Evolutionary conservation across 75 land plant species (phyloP).

Genomic region (Sequoiadendron giganteum): DNA sequence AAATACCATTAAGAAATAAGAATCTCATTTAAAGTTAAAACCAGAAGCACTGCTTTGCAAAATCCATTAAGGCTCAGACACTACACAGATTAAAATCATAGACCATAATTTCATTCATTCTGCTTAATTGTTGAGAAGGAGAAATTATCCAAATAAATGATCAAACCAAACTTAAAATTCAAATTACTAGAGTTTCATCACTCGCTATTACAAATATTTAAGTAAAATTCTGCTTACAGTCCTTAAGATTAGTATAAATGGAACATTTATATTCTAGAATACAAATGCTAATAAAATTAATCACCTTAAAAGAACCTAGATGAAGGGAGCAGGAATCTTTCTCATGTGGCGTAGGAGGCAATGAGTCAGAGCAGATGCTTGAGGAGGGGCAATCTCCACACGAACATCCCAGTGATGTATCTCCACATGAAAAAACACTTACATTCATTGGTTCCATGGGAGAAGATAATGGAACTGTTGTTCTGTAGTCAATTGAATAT

Average conservation of each 20-base stretch:
- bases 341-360: slow-evolving; percentile 44
- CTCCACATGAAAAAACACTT: slow-evolving; percentile 71
- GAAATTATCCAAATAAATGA: background rate
- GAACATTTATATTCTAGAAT: background rate
- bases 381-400: slow-evolving; percentile 97
- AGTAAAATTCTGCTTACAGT: background rate
- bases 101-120: background rate
- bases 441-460: slow-evolving; percentile 73
- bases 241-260: background rate
- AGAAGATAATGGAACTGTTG: slow-evolving; percentile 40
- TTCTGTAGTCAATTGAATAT: slow-evolving; percentile 56
- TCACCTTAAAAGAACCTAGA: slow-evolving; percentile 71
- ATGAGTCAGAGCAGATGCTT: slow-evolving; percentile 50
- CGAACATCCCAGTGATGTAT: slow-evolving; percentile 83
- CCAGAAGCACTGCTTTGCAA: background rate
- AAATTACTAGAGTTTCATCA: background rate
- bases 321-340: slow-evolving; percentile 53
- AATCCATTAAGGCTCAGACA: background rate
- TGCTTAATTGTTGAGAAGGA: background rate
- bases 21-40: background rate
- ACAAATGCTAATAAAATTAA: background rate
- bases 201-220: background rate
- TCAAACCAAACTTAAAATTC: slow-evolving; percentile 2
- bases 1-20: background rate
- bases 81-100: background rate